Base-by-base conservation (phyloP, 1,139 yeast species). In the Debaryomyces nepalensis region DNA sequence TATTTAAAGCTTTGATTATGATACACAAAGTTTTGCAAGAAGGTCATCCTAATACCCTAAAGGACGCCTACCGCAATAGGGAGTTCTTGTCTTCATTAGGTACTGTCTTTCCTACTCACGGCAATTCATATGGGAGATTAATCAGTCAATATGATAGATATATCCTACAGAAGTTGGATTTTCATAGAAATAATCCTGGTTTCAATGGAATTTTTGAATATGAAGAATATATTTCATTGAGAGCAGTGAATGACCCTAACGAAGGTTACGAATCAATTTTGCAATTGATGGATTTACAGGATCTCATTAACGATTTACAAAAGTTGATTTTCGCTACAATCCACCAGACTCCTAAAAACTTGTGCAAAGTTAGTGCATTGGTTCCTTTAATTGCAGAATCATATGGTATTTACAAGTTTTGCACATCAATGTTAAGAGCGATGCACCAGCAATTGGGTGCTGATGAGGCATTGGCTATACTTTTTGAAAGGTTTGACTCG, bases 191-290 rank as follows among this genome's bases (percentile, higher is more conserved):
- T 47, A 96, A 93, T 58, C 83, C 89, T 10, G 96, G 91, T 2
- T 93, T 91, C 67, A 91, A 87, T 58, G 98, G 98, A 15, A 90
- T 91, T 35, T 93, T 93, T 65, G 99, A 93, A 61, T 93, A 93
- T 58, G 96, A 90, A 61, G 99, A 93, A 59, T 93, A 91, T 59
- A 82, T 91, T 33, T 88, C 97, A 2, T 75, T 93, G 52, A 79
- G 90, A 47, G 84, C 91, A 3, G 95, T 89, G 29, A 85, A 88
- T 57, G 97, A 93, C 59, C 97, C 97, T 2, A 91, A 93, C 59
- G 97, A 90, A 66, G 98, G 98, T 5, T 93, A 87, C 59, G 97
- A 91, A 57, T 83, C 96, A 1, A 81, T 91, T 50, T 66, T 89
- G 50, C 97, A 89, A 59, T 71, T 93, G 55, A 85, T 90, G 90